Evolutionary conservation across 257 asterid genomes (phyloP).

Genomic region (Capsicum pubescens): DNA sequence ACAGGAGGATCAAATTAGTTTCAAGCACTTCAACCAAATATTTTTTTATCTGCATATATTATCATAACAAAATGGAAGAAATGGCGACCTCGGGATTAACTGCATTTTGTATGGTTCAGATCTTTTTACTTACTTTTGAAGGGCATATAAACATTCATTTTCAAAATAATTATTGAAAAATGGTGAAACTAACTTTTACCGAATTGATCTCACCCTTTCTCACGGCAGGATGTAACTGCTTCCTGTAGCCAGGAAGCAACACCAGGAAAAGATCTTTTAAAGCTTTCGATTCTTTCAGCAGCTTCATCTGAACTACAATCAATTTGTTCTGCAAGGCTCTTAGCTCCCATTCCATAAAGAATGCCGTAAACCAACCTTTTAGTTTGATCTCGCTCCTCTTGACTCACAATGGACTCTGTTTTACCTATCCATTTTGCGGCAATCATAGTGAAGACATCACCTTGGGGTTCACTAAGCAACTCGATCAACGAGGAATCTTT

Average conservation of each 20-base stretch:
- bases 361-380: slow-evolving; percentile 91
- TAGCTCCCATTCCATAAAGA: slow-evolving; percentile 90
- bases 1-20: slow-evolving; percentile 5
- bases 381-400: slow-evolving; percentile 85
- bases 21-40: slow-evolving; percentile 3
- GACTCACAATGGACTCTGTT: slow-evolving; percentile 64
- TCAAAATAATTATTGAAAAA: background rate
- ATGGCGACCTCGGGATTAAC: too few relatives aligned
- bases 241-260: slow-evolving; percentile 95
- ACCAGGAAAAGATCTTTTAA: slow-evolving; percentile 84
- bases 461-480: slow-evolving; percentile 65
- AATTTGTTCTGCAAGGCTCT: slow-evolving; percentile 79
- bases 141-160: too few relatives aligned
- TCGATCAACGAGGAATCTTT: slow-evolving; percentile 72
- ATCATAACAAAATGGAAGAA: background rate
- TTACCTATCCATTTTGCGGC: slow-evolving; percentile 91
- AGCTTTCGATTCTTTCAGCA: slow-evolving; percentile 72
- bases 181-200: slow-evolving; percentile 16
- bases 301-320: slow-evolving; percentile 83
- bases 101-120: too few relatives aligned
- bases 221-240: slow-evolving; percentile 73
- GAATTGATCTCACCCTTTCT: slow-evolving; percentile 75
- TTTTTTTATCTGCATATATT: background rate
- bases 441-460: slow-evolving; percentile 86
- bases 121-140: too few relatives aligned